Evolutionary conservation across 1,284 basidiomycete genomes (phyloP).

Genomic region (Coniferiporia weirii): DNA sequence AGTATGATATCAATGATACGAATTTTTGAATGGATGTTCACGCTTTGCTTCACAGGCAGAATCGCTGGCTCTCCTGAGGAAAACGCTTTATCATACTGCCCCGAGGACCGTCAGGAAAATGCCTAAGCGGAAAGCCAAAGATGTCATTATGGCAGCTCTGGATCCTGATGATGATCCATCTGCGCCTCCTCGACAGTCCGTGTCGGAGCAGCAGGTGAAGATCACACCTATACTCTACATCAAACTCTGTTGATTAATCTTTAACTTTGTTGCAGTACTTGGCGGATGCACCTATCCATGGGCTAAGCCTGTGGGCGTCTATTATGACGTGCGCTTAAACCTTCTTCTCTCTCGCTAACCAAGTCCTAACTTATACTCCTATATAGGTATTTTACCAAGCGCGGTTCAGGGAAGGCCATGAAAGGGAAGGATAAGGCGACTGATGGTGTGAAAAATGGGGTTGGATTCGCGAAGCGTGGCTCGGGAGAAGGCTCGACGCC

Average conservation of each 20-base stretch:
- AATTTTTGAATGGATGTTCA: slow-evolving; percentile 1
- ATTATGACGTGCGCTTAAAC: slow-evolving; percentile 15
- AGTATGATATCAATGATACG: slow-evolving; percentile 29
- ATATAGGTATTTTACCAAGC: slow-evolving; percentile 15
- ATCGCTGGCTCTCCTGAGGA: slow-evolving; percentile 50
- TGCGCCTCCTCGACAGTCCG: slow-evolving; percentile 47
- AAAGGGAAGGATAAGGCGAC: slow-evolving; percentile 11
- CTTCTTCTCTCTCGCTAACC: not conserved
- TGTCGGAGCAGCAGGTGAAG: slow-evolving; percentile 49
- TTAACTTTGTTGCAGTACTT: slow-evolving; percentile 1
- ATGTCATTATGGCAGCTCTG: slow-evolving; percentile 44
- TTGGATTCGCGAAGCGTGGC: slow-evolving; percentile 2
- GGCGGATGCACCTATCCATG: slow-evolving; percentile 15
- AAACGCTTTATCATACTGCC: slow-evolving; percentile 51
- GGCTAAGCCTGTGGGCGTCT: slow-evolving; percentile 16
- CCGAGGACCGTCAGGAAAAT: slow-evolving; percentile 49
- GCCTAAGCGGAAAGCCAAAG: slow-evolving; percentile 42
- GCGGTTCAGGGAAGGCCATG: slow-evolving; percentile 6
- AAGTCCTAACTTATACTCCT: not conserved
- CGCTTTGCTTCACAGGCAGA: slow-evolving; percentile 36
- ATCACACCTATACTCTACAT: slow-evolving; percentile 30
- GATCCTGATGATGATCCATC: slow-evolving; percentile 47
- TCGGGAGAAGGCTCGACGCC: not conserved
- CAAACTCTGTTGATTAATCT: not conserved
- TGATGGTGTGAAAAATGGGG: slow-evolving; percentile 11